Evolutionary conservation across 1,284 basidiomycete species (phyloP), one percentile per base, ranked within the genome.

Genomic region (Rhodotorula sp.): DNA sequence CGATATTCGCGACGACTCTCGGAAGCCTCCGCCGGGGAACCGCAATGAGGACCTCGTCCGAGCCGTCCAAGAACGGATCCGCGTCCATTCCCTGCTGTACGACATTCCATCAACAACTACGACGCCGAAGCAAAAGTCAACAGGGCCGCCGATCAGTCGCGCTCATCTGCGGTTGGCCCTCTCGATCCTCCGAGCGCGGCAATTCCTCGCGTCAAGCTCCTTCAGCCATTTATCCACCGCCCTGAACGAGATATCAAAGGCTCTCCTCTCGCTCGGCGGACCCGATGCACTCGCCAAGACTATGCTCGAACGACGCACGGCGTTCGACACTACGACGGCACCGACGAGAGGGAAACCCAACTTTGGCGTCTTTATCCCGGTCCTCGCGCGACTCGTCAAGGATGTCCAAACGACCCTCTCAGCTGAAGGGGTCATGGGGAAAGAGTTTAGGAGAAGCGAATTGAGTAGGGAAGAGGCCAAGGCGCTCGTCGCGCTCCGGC

Each of bases 401-500:
- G 64, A 68, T 21, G 54, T 66, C 12, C 12, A 28, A 15, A 52
- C 57, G 3, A 57, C 26, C 16, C 19, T 68, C 18, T 28, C 28
- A 12, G 38, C 47, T 38, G 67, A 65, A 8, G 57, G 38, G 15
- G 38, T 47, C 28, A 60, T 52, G 52, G 66, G 66, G 16, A 47
- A 49, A 15, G 57, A 58, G 15, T 54, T 62, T 2, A 23, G 57
- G 21, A 10, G 64, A 10, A 55, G n/a, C 7, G 52, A 59, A 19
- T 26, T 70, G n/a, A 49, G 31, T 2, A 67, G 54, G 59, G 63
- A 68, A n/a, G 68, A 72, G 6, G 70, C 73, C 34, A 75, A 70
- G 60, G 68, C 68, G 31, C 62, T 75, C 1, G 52, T 72, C 2
- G 66, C 59, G 26, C 19, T 75, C 1, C 19, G 38, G 59, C 73